Evolutionary conservation across 352 stramenopile genomes (phyloP), one percentile per base, ranked within the genome.

Genomic region (Phytophthora lateralis): DNA sequence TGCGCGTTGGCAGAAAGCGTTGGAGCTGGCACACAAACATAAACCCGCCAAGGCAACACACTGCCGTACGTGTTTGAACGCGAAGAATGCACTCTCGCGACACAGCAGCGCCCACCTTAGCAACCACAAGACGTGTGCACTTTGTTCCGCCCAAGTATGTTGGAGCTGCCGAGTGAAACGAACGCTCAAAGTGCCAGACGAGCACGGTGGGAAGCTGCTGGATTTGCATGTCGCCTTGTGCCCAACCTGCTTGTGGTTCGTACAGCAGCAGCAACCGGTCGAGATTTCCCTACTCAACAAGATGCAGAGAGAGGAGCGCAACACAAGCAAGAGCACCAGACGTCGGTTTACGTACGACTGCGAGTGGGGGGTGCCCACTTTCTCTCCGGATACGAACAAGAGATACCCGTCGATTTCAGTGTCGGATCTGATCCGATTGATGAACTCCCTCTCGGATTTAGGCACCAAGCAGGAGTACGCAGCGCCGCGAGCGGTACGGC

Each of bases 331-430:
- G 10, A n/a, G 5, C 6, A 17, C 29, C 51, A 44, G 21, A 8
- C 38, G 43, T 30, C 53, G 53, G 11, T 41, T 49, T 29, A 58
- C 52, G 30, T 30, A 43, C 17, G 42, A 53, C 8, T 53, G 42
- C n/a, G 7, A 20, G 32, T 53, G 30, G 45, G 20, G 44, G 1
- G 30, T 54, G 7, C 30, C 53, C 11, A 58, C 21, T 37, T 42
- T 58, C 30, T 12, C 50, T 46, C 24, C 15, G 38, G 6, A 20
- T 15, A 46, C 52, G 20, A 38, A 6, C 4, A 38, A 53, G 20
- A 52, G 53, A 32, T 60, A 60, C 18, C 53, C 41, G 20, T 60
- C 53, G 15, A 60, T 60, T 53, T 60, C 53, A 29, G 20, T 60
- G 41, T 45, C 41, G 30, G 41, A 60, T 15, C 30, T 60, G 20